Evolutionary conservation across 164 flowering plant species (phyloP), one percentile per base, ranked within the genome.

Genomic region (Magnolia kwangsiensis): DNA sequence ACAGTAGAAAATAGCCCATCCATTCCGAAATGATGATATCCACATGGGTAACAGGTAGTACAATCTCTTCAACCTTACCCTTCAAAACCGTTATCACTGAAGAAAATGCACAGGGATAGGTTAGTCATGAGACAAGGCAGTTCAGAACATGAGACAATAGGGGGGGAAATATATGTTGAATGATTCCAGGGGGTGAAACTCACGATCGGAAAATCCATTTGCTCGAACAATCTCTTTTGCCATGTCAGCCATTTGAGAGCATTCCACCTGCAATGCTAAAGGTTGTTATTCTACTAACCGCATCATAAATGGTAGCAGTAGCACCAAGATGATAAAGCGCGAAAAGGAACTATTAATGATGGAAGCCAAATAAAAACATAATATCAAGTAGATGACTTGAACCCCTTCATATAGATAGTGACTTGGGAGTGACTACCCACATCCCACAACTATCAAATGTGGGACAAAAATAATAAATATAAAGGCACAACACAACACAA

Each of bases 1-100:
- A 96, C 82, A 96, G 82, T 63, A 96, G 78, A 80, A 96, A 96
- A 76, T 96, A 96, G 8, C 99, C 99, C 99, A 96, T 96, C 99
- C 99, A 96, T 78, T 96, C 99, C 58, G 99, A 96, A 67, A 96
- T 88, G 24, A 96, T 96, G 73, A 96, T 84, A 82, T 96, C 99
- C 75, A 96, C 99, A 86, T 94, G 87, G 50, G 87, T 71, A 61
- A 92, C 91, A 49, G 99, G 99, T 65, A 96, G 95, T 50, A 79
- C 90, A 81, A 96, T 82, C 79, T 96, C 99, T 83, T 96, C 99
- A 74, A 96, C 78, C 81, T 96, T 96, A 51, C 99, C 99, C 84
- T 96, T 96, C 83, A 94, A 79, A 80, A 96, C 96, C 2, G 99
- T 96, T 79, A 96, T 83, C 65, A 91, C 99, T 96, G 97, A 77